Percentiles rank a stretch among this genome's conserved stretches.
Evolutionary conservation across 768 basidiomycete species (phyloP).

Genomic region (Jaapia argillacea): DNA sequence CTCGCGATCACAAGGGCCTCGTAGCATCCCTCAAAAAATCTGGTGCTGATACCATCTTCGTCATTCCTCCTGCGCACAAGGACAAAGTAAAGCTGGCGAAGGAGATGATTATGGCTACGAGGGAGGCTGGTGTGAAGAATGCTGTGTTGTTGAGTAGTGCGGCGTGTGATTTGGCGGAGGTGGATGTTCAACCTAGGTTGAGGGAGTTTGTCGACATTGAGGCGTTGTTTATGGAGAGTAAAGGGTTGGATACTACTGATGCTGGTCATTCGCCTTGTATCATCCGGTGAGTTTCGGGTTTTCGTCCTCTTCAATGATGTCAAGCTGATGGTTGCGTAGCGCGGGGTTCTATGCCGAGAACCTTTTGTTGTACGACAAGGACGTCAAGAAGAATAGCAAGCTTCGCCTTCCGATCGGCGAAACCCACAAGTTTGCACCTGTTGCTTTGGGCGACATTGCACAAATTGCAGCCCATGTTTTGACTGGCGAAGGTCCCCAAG

Average conservation of each 20-base stretch:
- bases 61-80: constrained; percentile 18
- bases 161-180: constrained; percentile 20
- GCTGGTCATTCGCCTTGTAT: constrained; percentile 20
- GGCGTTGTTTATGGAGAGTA: constrained; percentile 16
- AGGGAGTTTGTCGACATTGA: constrained; percentile 23
- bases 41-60: constrained; percentile 13
- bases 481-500: constrained; percentile 19
- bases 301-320: background rate
- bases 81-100: constrained; percentile 16
- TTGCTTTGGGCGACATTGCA: constrained; percentile 20
- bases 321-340: constrained; percentile 2
- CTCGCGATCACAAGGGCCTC: constrained; percentile 9
- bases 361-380: constrained; percentile 18
- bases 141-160: constrained; percentile 16
- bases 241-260: constrained; percentile 12
- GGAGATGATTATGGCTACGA: constrained; percentile 11
- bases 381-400: constrained; percentile 15
- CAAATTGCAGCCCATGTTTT: constrained; percentile 17
- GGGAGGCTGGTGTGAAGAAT: constrained; percentile 15
- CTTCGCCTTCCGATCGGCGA: constrained; percentile 18
- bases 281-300: constrained; percentile 15
- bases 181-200: constrained; percentile 19
- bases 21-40: constrained; percentile 8
- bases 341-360: constrained; percentile 22
- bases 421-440: constrained; percentile 17